Conservation (phyloP, 2,329 filamentous ascomycete species). For the Aspergillus eucalypticola region DNA sequence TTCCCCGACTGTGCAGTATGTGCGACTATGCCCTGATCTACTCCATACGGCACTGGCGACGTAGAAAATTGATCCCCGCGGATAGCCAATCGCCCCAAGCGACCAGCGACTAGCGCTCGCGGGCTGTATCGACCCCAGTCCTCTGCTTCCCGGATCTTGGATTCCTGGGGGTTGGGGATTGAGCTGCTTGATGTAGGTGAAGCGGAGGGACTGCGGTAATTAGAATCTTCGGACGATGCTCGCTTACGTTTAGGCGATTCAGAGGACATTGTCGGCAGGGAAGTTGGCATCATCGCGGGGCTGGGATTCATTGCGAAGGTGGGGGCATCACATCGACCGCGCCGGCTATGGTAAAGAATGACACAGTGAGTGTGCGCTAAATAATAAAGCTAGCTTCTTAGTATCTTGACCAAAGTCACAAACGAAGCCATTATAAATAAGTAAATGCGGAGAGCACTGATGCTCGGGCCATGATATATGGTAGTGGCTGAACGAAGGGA, state of each 20-base stretch:
- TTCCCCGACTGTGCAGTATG: conserved; percentile 17
- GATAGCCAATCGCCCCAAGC: conserved; percentile 43
- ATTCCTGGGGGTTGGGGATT: conserved; percentile 32
- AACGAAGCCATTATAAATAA: conserved; percentile 17
- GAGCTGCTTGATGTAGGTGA: conserved; percentile 38
- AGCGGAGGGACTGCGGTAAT: conserved; percentile 31
- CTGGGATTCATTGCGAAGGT: conserved; percentile 24
- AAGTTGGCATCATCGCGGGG: conserved; percentile 35
- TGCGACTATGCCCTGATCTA: conserved; percentile 12
- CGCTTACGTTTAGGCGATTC: conserved; percentile 40
- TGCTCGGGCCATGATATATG: conserved; percentile 12
- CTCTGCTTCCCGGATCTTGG: conserved; percentile 33
- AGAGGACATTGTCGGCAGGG: conserved; percentile 24
- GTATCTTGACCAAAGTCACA: not conserved
- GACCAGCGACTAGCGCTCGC: conserved; percentile 41
- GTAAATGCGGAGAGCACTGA: conserved; percentile 10
- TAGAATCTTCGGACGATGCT: conserved; percentile 35
- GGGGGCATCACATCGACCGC: conserved; percentile 24
- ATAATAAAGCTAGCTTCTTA: conserved; percentile 12
- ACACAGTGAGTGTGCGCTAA: not conserved
- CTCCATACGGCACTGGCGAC: conserved; percentile 16
- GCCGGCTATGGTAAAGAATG: conserved; percentile 4
- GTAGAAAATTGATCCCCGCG: conserved; percentile 31
- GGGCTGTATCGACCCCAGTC: conserved; percentile 40
- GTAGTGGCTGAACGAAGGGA: conserved; percentile 8